phyloP scores from a whole-genome alignment of 1,284 basidiomycete species.

The Rhodotorula sp. region DNA sequence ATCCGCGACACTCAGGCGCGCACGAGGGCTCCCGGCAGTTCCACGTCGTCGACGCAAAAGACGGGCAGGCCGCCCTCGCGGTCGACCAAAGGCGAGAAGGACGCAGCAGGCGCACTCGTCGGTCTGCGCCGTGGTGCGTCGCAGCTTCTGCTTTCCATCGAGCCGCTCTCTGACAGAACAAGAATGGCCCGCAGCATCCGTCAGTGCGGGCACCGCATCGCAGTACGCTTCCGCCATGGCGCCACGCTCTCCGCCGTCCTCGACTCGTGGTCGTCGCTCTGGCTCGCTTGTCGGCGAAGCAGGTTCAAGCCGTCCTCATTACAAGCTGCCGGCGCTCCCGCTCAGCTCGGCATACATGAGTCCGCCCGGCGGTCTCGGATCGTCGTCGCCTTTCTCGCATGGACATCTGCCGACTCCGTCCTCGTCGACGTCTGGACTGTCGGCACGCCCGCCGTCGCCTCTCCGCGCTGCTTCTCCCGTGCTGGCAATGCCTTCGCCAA shows the following conservation, averaged over 20 bases:
- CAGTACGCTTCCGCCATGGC: slow-evolving; percentile 1
- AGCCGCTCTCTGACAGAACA: not conserved
- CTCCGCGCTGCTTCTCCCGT: not conserved
- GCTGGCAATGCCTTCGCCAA: too few species aligned
- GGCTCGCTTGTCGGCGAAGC: slow-evolving; percentile 1
- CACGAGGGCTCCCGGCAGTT: not conserved
- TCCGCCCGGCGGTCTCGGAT: not conserved
- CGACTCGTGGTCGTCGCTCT: slow-evolving; percentile 9
- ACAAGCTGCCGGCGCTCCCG: not conserved
- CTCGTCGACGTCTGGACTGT: not conserved
- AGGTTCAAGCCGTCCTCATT: not conserved
- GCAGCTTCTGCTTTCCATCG: too few species aligned
- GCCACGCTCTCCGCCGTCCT: not conserved
- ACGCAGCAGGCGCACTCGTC: slow-evolving; percentile 2
- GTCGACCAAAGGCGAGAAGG: not conserved
- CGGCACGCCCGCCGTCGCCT: not conserved
- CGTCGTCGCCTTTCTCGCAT: not conserved
- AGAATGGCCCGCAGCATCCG: not conserved
- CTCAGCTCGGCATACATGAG: slow-evolving; percentile 21
- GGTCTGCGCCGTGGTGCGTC: slow-evolving; percentile 16
- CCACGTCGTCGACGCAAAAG: not conserved
- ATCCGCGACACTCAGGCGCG: slow-evolving; percentile 20
- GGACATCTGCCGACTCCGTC: not conserved
- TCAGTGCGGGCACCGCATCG: not conserved
- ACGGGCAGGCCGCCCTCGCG: not conserved